Base-by-base conservation (phyloP, 345 rosid genomes). In the Eucalyptus pumila region DNA sequence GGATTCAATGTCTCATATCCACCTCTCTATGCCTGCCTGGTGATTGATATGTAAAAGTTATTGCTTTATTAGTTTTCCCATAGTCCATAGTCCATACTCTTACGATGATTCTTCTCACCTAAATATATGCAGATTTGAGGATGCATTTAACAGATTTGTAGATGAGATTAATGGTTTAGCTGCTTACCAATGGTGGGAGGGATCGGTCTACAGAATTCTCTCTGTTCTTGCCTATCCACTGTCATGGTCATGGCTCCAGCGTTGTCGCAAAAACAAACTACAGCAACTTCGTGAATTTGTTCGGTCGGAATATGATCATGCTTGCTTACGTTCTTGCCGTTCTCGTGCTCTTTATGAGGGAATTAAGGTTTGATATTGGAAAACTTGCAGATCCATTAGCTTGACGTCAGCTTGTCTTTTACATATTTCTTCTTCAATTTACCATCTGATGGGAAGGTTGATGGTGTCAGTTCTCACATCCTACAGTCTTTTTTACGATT, bases 171-270 rank as follows among this genome's bases (percentile, higher is more conserved):
- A 97, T 92, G 92, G 90, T 89, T 90, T 97, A 92, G 98, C 99
- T 91, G 94, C 97, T 67, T 97, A 96, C 89, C 98, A 96, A 90
- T 97, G 99, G 99, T 97, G 99, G 99, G 98, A 96, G 93, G 99
- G 99, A 90, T 95, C 97, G 9, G 89, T 96, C 48, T 94, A 95
- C 93, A 94, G 94, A 89, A 88, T 96, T 90, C 96, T 97, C 87
- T 94, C 96, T 86, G 85, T 96, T 91, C 92, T 96, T 91, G 98
- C 96, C n/a, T 96, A 94, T 93, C 99, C 98, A 50, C 95, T 97
- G 86, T 97, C 97, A 47, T 96, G 97, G 97, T 95, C 98, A 88
- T 97, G 99, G 99, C 94, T 95, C 80, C 99, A 97, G 80, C 95
- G 92, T 69, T 88, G 99, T 60, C 93, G 97, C 67, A 95, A 93